Evolutionary conservation across 805 yeast genomes (phyloP), one percentile per base, ranked within the genome.

Genomic region (Sugiyamaella chiloensis): DNA sequence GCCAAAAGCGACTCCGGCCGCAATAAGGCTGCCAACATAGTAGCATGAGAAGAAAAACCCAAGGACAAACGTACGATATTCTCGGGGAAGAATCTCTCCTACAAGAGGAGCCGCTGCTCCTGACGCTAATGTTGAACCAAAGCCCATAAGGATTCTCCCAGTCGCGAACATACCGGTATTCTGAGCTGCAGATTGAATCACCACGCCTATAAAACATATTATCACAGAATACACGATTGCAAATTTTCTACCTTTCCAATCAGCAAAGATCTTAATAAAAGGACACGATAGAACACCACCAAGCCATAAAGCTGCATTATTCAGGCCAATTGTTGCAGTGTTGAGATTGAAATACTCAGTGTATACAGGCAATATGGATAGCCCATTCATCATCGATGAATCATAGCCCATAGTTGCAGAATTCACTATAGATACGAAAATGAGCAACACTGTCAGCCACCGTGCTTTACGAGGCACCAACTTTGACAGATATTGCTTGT

Each of bases 61-160:
- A 83, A 57, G 81, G 65, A 53, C 74, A 67, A 58, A 87, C 16
- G 42, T 89, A 70, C 89, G 77, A 53, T 72, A 73, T 51, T 74
- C 77, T 9, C 87, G 76, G 48, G 75, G 76, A 32, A 87, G 75
- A 65, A 79, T 73, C 66, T 85, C 95, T 1, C 89, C 73, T 61
- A 83, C 87, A 50, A 83, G 82, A n/a, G 93, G 93, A 52, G 83
- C 81, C 27, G 87, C 81, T 16, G 87, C 80, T 12, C 88, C 80
- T 52, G 90, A 89, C 51, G 81, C 82, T 85, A 80, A 60, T 17
- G 82, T 87, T 39, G 85, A 87, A 57, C 90, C 93, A 45, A 83
- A 57, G 54, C 93, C 88, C 16, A 85, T 75, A 16, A 80, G 60
- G 41, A 82, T 78, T 70, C 93, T 76, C 24, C 86, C 90, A 53